Base-by-base conservation (phyloP, 306 rosid species). In the Cucurbita ficifolia region DNA sequence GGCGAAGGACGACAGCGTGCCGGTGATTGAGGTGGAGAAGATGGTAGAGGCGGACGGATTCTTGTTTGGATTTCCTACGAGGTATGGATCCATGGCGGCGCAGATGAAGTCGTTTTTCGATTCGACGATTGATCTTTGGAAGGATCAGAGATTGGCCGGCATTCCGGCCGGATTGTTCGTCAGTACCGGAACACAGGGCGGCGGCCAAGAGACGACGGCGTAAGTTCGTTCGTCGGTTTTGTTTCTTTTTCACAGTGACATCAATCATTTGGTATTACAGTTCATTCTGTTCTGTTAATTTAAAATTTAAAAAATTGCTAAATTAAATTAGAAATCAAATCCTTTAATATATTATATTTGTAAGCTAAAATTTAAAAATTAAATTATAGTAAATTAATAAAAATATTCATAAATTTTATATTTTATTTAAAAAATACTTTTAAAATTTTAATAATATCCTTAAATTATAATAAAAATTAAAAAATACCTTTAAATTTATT, bases 131-230 rank as follows among this genome's bases (percentile, higher is more conserved):
- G 73, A 77, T 40, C 68, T 87, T 50, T 91, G 97, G 96, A 46
- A 13, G 76, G 84, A 85, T 22, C 97, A 88, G 90, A 88, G 65
- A 60, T 84, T 91, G 21, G 92, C 88, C 12, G 97, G 96, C 7
- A 50, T 79, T 24, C 97, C 97, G 43, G 96, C 89, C 22, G 92
- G 96, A 5, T 84, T 91, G 78, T 91, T 91, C 75, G 90, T 87
- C 10, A 85, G 96, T 38, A 85, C 96, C 11, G 97, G 96, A 70
- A 85, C 96, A 1, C 97, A 88, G 64, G 97, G 97, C 11, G 97
- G 97, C 16, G 97, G 97, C 6, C 97, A 91, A 81, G 97, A 91
- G 79, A 88, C 91, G 38, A 89, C 91, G 5, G 89, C 87, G 95
- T 89, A 84, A 86, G 89, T 78, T 43, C 43, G 42, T 40, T 50